A percentile compares a stretch with the other conserved stretches of the same genome.
phyloP scores from a whole-genome alignment of 1,139 yeast genomes.

The Candida neerlandica region DNA sequence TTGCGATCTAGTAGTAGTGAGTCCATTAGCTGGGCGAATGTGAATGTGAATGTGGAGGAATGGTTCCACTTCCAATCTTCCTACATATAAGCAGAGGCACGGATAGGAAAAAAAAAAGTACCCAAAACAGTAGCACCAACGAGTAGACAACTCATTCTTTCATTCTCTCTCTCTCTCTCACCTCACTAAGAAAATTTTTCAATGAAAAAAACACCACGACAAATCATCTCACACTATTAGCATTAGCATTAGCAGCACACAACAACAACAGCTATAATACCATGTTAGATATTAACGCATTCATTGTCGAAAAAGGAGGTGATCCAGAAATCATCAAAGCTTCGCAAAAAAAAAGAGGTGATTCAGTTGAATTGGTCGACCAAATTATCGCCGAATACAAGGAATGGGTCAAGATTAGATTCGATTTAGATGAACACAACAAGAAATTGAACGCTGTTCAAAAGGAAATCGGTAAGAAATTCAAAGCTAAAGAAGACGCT shows the following conservation, averaged over 20 bases:
- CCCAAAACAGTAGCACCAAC: background rate
- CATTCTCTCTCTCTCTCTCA: too few relatives aligned
- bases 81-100: conserved; percentile 1
- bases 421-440: conserved; percentile 87
- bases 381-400: conserved; percentile 90
- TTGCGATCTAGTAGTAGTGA: conserved; percentile 39
- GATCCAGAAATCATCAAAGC: conserved; percentile 84
- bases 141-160: background rate
- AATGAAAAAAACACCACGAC: background rate
- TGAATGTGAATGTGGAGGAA: background rate
- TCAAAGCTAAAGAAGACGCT: conserved; percentile 95
- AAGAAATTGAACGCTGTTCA: conserved; percentile 85
- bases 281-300: conserved; percentile 91
- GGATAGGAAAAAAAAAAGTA: too few relatives aligned
- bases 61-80: conserved; percentile 4
- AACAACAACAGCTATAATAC: background rate
- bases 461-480: conserved; percentile 89
- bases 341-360: conserved; percentile 95
- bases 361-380: conserved; percentile 89
- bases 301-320: conserved; percentile 95
- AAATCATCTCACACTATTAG: background rate
- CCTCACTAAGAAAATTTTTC: background rate
- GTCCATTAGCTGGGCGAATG: conserved; percentile 31
- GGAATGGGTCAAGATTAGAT: conserved; percentile 90
- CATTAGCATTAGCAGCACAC: background rate